Conservation (phyloP, 305 asterid species). For the Fraxinus floribunda region DNA sequence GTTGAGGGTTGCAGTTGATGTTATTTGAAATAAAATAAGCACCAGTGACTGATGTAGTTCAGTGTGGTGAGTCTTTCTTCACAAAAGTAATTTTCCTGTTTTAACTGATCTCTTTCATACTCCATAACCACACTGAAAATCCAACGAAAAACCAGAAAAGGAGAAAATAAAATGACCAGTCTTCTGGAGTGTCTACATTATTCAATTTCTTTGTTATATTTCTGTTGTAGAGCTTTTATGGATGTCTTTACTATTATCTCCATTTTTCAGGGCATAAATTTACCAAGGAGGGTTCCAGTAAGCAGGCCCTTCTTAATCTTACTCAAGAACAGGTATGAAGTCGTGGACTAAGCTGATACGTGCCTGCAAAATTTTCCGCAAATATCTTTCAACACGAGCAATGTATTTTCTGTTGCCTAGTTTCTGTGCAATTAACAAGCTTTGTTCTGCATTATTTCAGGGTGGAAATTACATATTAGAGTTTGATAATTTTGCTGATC, state of each 20-base stretch:
- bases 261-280: constrained; percentile 57
- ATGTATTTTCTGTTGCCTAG: constrained; percentile 14
- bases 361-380: constrained; percentile 10
- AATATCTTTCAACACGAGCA: background rate
- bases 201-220: background rate
- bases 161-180: background rate
- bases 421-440: constrained; percentile 17
- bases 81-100: background rate
- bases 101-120: background rate
- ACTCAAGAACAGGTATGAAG: constrained; percentile 57
- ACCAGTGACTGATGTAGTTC: background rate
- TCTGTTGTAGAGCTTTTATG: constrained; percentile 2
- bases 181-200: background rate
- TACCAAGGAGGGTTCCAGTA: constrained; percentile 70
- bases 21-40: background rate
- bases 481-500: constrained; percentile 77
- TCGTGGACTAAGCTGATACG: background rate
- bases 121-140: background rate
- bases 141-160: background rate
- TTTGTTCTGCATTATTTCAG: constrained; percentile 42
- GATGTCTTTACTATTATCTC: constrained; percentile 13
- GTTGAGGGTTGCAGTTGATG: constrained; percentile 13
- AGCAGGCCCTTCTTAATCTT: constrained; percentile 79
- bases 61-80: background rate
- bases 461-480: constrained; percentile 72